Evolutionary conservation across 2,329 filamentous ascomycete species (phyloP), one percentile per base, ranked within the genome.

Genomic region (Alternaria gaisen): DNA sequence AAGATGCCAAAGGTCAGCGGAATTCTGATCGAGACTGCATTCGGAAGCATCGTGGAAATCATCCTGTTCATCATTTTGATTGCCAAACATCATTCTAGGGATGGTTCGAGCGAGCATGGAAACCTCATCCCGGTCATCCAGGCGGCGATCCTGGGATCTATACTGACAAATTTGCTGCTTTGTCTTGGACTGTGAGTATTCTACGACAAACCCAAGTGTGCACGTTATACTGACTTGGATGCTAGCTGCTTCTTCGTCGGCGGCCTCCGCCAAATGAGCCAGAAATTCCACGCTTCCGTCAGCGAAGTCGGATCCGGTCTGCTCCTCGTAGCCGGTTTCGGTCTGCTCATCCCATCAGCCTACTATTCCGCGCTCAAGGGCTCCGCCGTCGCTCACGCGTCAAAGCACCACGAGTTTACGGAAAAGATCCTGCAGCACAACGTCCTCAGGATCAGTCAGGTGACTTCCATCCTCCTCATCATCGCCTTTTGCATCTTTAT

Each of bases 51-150:
- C 12, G 91, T 95, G 48, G 92, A 97, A 75, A 90, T 96, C 56
- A 86, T 96, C 42, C 81, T 96, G 22, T 95, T 96, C 79, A 90
- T 94, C 81, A 86, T 94, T 2, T 80, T 96, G 40, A 84, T 95
- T 55, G 77, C 80, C 41, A 84, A 83, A 83, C 76, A 77, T 42
- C 58, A 64, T 1, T 61, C 67, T 14, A 63, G 88, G 32, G 66
- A 77, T n/a, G 76, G 79, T 8, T 79, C 78, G 14, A 76, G 72
- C 22, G 75, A 77, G 50, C 73, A 77, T 14, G 66, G 67, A 1
- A 72, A 78, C 16, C 69, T 76, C 7, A 80, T 90, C 62, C 83
- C 85, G 14, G 91, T 95, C 67, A 92, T 96, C 66, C 88, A 92
- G 73, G 91, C 91, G 52, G 92, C 93, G 16, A 94, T 96, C 54